Evolutionary conservation across 2,329 filamentous ascomycete species (phyloP), one percentile per base, ranked within the genome.

Genomic region (Verticillium klebahnii): DNA sequence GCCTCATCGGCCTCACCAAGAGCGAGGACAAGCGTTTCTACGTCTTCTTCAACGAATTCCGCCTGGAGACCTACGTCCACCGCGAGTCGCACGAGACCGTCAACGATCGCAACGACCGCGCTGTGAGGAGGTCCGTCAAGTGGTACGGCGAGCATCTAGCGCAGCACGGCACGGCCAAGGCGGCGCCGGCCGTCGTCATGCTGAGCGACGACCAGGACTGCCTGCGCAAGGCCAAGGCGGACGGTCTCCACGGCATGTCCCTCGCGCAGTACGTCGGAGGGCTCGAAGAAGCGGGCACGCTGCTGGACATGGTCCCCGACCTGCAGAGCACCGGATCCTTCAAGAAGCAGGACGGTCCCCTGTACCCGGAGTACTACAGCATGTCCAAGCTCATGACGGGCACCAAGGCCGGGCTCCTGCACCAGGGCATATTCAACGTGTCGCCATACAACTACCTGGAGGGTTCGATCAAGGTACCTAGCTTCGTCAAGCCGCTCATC

Each of bases 41-140:
- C 72, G 92, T 99, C 59, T 99, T 99, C 75, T 98, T 98, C 85
- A 99, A 99, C 74, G 95, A 99, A 70, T 99, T 99, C 72, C 86
- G 94, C 59, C 81, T 93, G 45, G 96, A 99, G 75, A 99, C 95
- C 0, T 91, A 97, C 71, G 86, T 97, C 57, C 78, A 84, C 32
- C 85, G 95, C 64, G 84, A 88, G 23, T 75, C 83, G 6, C 89
- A 91, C 40, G 95, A 99, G 79, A 90, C 86, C 3, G 95, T 99
- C 76, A 99, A 99, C 73, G 95, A 99, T 74, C 86, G 95, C 60
- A 99, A 99, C 71, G 96, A 99, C 74, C 88, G 93, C 64, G 93
- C 95, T 55, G 92, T 99, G 34, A 85, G 95, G 57, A 86, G 84
- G 68, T 92, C 94, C 1, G 92, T 93, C 59, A 86, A 88, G 70